phyloP scores from a whole-genome alignment of 2,329 filamentous ascomycete species.

The Pseudogymnoascus sp. region DNA sequence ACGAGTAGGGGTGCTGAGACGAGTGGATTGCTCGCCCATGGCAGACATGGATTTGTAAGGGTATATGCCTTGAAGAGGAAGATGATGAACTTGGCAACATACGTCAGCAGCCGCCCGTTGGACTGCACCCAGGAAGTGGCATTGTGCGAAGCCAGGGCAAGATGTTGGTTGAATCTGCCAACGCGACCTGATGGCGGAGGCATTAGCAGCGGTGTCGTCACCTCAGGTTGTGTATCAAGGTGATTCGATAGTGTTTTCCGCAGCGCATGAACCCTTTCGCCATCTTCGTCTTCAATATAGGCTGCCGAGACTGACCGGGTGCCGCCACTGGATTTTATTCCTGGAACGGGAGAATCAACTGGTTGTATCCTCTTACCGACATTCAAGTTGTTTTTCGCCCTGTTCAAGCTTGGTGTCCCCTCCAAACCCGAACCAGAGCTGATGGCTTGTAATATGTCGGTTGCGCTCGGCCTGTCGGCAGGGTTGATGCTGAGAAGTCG shows the following conservation, averaged over 20 bases:
- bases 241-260: neutral
- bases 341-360: slow-evolving; percentile 25
- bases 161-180: slow-evolving; percentile 22
- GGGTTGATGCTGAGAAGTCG: slow-evolving; percentile 72
- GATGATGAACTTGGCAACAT: slow-evolving; percentile 45
- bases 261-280: neutral
- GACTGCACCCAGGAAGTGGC: slow-evolving; percentile 24
- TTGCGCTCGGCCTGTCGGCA: slow-evolving; percentile 68
- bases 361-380: slow-evolving; percentile 24
- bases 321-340: slow-evolving; percentile 19
- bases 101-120: slow-evolving; percentile 29
- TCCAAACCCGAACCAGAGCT: slow-evolving; percentile 13
- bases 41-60: slow-evolving; percentile 60
- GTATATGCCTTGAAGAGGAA: slow-evolving; percentile 63
- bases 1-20: slow-evolving; percentile 59
- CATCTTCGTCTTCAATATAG: slow-evolving; percentile 23
- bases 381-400: neutral
- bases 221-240: neutral
- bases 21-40: slow-evolving; percentile 56
- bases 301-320: slow-evolving; percentile 22
- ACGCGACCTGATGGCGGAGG: slow-evolving; percentile 30
- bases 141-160: slow-evolving; percentile 29
- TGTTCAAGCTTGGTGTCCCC: neutral
- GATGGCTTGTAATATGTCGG: slow-evolving; percentile 58
- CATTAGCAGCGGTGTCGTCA: slow-evolving; percentile 30